A percentile compares a stretch with the other conserved stretches of the same genome.
Evolutionary conservation across 2,329 filamentous ascomycete species (phyloP).

Genomic region (Fusarium mexicanum): DNA sequence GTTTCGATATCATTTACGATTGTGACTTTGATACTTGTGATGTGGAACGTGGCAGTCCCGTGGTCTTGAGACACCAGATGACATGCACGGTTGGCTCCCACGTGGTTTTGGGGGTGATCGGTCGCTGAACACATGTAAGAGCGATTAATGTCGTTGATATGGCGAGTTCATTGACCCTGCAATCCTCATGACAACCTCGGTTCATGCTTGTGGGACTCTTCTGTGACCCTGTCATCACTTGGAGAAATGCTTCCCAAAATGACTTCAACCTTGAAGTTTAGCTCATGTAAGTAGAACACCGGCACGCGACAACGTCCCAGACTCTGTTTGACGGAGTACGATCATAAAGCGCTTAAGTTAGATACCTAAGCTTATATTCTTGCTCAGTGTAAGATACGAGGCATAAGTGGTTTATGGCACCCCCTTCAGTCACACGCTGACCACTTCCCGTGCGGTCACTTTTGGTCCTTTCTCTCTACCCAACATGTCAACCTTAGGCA

Average conservation of each 20-base stretch:
- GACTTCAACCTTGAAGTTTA: background rate
- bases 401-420: accelerated
- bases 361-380: no score
- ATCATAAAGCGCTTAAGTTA: no score
- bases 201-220: background rate
- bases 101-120: background rate
- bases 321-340: no score
- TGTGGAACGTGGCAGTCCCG: background rate
- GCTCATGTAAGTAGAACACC: background rate
- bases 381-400: background rate
- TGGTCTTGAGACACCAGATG: constrained; percentile 7
- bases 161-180: background rate
- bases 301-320: no score
- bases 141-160: background rate
- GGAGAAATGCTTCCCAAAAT: background rate
- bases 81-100: constrained; percentile 8
- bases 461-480: background rate
- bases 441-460: background rate
- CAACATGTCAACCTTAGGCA: background rate
- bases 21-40: background rate
- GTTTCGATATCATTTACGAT: background rate
- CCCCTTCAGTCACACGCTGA: background rate
- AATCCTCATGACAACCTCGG: background rate
- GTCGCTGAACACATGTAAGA: background rate
- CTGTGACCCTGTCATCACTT: background rate